Base-by-base conservation (phyloP, 2,329 filamentous ascomycete genomes). In the Paraphaeosphaeria minitans region DNA sequence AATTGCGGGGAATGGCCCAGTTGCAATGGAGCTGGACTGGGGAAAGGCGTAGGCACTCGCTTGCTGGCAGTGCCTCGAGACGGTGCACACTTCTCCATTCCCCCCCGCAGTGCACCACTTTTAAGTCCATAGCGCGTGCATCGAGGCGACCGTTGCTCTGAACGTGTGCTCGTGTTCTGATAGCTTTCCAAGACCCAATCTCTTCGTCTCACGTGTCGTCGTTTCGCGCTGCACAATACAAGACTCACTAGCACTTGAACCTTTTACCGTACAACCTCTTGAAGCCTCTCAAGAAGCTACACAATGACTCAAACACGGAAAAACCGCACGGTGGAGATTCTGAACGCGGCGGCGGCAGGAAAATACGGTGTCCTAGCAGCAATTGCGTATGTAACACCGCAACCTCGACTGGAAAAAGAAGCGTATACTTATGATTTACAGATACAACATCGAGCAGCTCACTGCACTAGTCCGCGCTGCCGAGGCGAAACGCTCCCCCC, bases 311-410 rank as follows among this genome's bases (percentile, higher is more conserved):
- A 42, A 31, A 49, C 55, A 6, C 55, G 63, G 41, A 52, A 62
- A 0, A 76, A 76, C 53, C 68, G 73, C 33, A 76, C 73, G 6
- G 22, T 76, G 13, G 66, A 67, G 19, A 87, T 88, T 65, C 81
- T 88, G 64, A 79, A 85, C 66, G 82, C 82, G 46, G 86, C 86
- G 46, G 78, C 80, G 46, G 73, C 77, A 43, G 83, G 83, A 65
- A 80, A 83, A 39, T 88, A 88, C 65, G 85, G 82, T 46, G 83
- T 88, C 29, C 82, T 85, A 2, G 84, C 82, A 62, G 73, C 75
- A 6, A 74, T 77, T 31, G 73, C 71, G 70, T 76, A 67, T 5
- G 71, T 5, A 21, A 22, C 13, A 7, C 22, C 4, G n/a, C 1
- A 6, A 2, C 4, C 16, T 24, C 19, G 24, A 27, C 3, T n/a